Percentiles rank a stretch among this genome's conserved stretches.
These are phyloP conservation scores for Plantago ovata DNA, from an alignment of 257 asterid genomes.

Conservation along the genomic window DNA sequence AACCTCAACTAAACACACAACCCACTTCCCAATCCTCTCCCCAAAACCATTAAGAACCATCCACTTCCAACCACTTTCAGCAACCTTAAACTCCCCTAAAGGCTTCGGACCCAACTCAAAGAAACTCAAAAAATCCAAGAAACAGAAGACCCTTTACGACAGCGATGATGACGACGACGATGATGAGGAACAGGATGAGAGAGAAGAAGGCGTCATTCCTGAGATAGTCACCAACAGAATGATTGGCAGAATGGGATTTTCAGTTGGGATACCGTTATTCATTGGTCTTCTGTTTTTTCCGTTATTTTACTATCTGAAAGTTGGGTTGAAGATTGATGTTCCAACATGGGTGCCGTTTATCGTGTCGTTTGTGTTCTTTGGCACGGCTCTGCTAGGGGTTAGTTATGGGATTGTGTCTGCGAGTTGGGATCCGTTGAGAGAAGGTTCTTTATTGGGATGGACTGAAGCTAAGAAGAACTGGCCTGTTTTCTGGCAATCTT, in stretches of 20 bases:
- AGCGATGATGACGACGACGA: conserved; percentile 38
- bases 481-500: conserved; percentile 93
- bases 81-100: conserved; percentile 70
- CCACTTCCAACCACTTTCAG: conserved; percentile 39
- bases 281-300: conserved; percentile 83
- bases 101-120: conserved; percentile 80
- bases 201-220: conserved; percentile 69
- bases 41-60: conserved; percentile 19
- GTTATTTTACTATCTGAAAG: conserved; percentile 81
- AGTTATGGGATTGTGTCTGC: conserved; percentile 96
- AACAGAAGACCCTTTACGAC: conserved; percentile 35
- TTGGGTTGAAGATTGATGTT: conserved; percentile 80
- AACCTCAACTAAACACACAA: conserved; percentile 31
- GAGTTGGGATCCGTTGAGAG: conserved; percentile 97
- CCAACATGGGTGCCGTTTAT: conserved; percentile 89
- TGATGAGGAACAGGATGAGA: conserved; percentile 38
- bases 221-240: conserved; percentile 93
- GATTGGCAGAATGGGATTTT: conserved; percentile 71
- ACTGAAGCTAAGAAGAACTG: conserved; percentile 88
- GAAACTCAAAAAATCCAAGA: conserved; percentile 43
- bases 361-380: conserved; percentile 84
- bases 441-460: conserved; percentile 90
- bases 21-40: conserved; percentile 29
- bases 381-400: conserved; percentile 76
- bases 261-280: conserved; percentile 85